A percentile compares a stretch with the other conserved stretches of the same genome.
These are phyloP conservation scores for Canariomyces notabilis DNA, from an alignment of 2,329 filamentous ascomycete species.

Conservation along the genomic window DNA sequence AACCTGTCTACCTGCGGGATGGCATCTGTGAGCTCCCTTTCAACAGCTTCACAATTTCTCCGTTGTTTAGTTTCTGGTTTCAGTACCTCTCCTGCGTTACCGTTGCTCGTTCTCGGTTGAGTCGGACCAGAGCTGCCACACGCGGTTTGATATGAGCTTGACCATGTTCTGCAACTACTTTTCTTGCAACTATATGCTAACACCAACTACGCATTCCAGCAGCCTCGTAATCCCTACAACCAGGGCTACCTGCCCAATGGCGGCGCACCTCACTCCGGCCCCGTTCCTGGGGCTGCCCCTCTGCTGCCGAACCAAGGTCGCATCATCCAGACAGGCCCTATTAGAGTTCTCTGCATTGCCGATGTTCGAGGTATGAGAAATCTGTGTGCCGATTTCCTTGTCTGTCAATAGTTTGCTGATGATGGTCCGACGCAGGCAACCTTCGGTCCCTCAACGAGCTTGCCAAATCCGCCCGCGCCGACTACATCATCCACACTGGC, in stretches of 20 bases:
- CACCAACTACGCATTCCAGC: slow-evolving; percentile 16
- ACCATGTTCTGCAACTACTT: background rate
- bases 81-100: slow-evolving; percentile 12
- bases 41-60: slow-evolving; percentile 10
- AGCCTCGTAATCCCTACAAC: slow-evolving; percentile 40
- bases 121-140: background rate
- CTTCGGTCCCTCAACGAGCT: slow-evolving; percentile 93
- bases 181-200: slow-evolving; percentile 8
- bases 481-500: slow-evolving; percentile 97
- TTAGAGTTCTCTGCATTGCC: slow-evolving; percentile 64
- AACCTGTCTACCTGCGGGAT: slow-evolving; percentile 17
- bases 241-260: slow-evolving; percentile 62
- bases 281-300: slow-evolving; percentile 56
- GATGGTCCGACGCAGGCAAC: slow-evolving; percentile 61
- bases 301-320: slow-evolving; percentile 64
- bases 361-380: slow-evolving; percentile 62
- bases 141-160: background rate
- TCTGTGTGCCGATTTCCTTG: background rate
- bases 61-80: slow-evolving; percentile 13
- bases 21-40: slow-evolving; percentile 25
- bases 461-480: slow-evolving; percentile 86
- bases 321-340: slow-evolving; percentile 59
- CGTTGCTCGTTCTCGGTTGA: background rate
- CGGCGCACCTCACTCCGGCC: slow-evolving; percentile 41
- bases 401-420: slow-evolving; percentile 12